phyloP scores from a whole-genome alignment of 805 yeast genomes.

The Zygoascus tannicola region DNA sequence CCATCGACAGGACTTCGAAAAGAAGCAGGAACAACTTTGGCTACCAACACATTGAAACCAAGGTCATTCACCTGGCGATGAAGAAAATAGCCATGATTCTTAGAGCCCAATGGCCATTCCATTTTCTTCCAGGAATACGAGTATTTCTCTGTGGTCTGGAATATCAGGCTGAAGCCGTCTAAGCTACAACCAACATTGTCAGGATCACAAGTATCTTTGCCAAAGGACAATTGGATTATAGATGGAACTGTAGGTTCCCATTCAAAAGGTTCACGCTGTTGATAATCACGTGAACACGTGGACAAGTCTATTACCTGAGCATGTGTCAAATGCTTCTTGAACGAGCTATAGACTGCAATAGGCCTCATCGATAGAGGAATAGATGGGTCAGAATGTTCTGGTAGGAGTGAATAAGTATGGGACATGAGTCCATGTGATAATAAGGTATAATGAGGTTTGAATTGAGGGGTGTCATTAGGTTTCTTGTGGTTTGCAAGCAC shows the following conservation, averaged over 20 bases:
- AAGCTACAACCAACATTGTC: not conserved
- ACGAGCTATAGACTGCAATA: slow-evolving; percentile 17
- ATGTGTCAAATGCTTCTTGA: slow-evolving; percentile 12
- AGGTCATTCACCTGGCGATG: slow-evolving; percentile 14
- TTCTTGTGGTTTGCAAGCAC: slow-evolving; percentile 8
- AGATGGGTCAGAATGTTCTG: slow-evolving; percentile 6
- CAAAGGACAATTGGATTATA: slow-evolving; percentile 5
- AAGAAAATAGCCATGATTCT: slow-evolving; percentile 11
- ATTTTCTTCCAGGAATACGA: slow-evolving; percentile 9
- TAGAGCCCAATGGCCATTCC: slow-evolving; percentile 11
- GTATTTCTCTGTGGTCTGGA: slow-evolving; percentile 2
- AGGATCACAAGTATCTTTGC: not conserved
- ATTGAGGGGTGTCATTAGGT: slow-evolving; percentile 4
- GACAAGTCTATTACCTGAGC: slow-evolving; percentile 17
- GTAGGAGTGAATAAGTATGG: slow-evolving; percentile 22
- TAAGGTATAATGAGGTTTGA: slow-evolving; percentile 15
- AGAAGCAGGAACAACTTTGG: slow-evolving; percentile 10
- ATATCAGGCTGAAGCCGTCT: not conserved
- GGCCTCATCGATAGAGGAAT: slow-evolving; percentile 17
- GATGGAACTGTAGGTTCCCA: slow-evolving; percentile 12
- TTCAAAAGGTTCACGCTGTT: not conserved
- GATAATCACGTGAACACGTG: not conserved
- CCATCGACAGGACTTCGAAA: slow-evolving; percentile 19
- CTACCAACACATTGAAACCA: slow-evolving; percentile 13
- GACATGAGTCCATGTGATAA: slow-evolving; percentile 19